Evolutionary conservation across 148 eudicot genomes (phyloP).

Genomic region (Drosera capensis): DNA sequence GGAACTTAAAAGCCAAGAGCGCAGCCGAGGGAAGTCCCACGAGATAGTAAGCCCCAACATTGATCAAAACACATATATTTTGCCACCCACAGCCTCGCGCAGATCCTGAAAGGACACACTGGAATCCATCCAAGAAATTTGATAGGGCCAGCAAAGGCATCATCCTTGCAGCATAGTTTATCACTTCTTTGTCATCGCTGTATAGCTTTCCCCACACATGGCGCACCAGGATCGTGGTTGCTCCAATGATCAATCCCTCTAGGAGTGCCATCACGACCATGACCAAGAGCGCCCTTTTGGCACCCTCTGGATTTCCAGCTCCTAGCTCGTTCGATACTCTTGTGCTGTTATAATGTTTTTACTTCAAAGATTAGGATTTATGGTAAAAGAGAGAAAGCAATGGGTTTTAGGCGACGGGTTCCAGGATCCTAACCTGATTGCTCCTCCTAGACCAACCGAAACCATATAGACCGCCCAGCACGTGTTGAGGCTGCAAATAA

Average conservation of each 20-base stretch:
- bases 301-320: slow-evolving; percentile 36
- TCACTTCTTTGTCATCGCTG: slow-evolving; percentile 44
- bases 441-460: slow-evolving; percentile 60
- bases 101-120: slow-evolving; percentile 54
- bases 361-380: background rate
- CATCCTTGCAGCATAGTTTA: slow-evolving; percentile 40
- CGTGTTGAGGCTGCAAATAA: slow-evolving; percentile 44
- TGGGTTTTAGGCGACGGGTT: background rate
- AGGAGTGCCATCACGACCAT: slow-evolving; percentile 29
- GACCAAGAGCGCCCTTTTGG: slow-evolving; percentile 37
- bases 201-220: slow-evolving; percentile 52
- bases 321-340: slow-evolving; percentile 68
- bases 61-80: slow-evolving; percentile 34
- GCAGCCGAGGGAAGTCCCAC: slow-evolving; percentile 46
- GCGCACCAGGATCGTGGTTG: slow-evolving; percentile 29
- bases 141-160: slow-evolving; percentile 48
- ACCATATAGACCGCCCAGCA: slow-evolving; percentile 74
- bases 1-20: slow-evolving; percentile 39
- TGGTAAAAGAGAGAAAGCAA: background rate
- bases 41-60: slow-evolving; percentile 53
- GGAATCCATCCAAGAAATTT: slow-evolving; percentile 58
- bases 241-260: slow-evolving; percentile 28
- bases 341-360: slow-evolving; percentile 21
- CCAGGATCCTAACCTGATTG: slow-evolving; percentile 31
- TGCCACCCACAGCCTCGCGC: slow-evolving; percentile 78